Conservation (phyloP, 768 basidiomycete species). For the Hebeloma cylindrosporum region DNA sequence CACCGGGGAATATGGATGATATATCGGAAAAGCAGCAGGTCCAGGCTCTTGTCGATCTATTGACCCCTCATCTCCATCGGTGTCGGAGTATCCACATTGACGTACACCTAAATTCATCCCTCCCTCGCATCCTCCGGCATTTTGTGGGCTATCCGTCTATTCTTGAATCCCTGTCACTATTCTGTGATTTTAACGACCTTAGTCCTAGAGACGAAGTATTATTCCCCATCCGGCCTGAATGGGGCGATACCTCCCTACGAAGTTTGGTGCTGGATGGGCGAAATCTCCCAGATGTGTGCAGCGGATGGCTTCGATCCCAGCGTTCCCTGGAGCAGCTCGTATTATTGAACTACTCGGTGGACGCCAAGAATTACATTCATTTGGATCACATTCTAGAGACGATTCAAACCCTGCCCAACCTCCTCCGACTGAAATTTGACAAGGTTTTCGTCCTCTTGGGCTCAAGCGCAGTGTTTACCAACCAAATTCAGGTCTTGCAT, state of each 20-base stretch:
- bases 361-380: background rate
- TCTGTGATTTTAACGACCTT: too few relatives aligned
- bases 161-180: background rate
- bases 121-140: background rate
- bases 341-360: background rate
- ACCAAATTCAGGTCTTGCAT: background rate
- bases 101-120: background rate
- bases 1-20: background rate
- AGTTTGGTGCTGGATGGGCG: too few relatives aligned
- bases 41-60: background rate
- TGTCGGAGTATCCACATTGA: conserved; percentile 4
- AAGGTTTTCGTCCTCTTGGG: background rate
- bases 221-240: too few relatives aligned
- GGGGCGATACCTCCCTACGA: too few relatives aligned
- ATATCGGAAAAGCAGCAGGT: background rate
- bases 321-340: conserved; percentile 4
- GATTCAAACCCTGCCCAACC: background rate
- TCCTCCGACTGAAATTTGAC: conserved; percentile 2
- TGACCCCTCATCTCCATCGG: background rate
- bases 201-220: too few relatives aligned
- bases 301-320: too few relatives aligned
- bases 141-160: background rate
- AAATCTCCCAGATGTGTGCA: too few relatives aligned
- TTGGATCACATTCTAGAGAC: background rate
- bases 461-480: background rate